phyloP scores from a whole-genome alignment of 441 rosid species.

The Arabidopsis lyrata region DNA sequence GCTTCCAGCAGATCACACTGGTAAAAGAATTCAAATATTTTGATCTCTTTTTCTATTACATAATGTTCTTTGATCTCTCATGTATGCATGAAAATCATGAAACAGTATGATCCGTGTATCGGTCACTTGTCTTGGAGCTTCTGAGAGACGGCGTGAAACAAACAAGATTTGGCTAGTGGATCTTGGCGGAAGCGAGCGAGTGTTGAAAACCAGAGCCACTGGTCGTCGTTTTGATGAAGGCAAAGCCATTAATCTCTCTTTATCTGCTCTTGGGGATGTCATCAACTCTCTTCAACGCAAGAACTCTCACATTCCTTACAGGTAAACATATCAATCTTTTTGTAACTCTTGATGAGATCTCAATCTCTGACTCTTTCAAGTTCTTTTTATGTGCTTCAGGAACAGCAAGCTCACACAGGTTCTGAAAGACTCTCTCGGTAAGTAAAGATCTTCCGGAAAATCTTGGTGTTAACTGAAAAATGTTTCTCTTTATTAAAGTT shows the following conservation, averaged over 20 bases:
- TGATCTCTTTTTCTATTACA: background rate
- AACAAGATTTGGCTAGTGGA: constrained; percentile 85
- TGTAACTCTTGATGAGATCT: constrained; percentile 6
- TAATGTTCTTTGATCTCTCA: constrained; percentile 18
- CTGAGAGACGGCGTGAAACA: constrained; percentile 68
- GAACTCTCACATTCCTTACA: constrained; percentile 75
- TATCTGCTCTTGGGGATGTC: constrained; percentile 87
- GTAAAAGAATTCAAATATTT: constrained; percentile 46
- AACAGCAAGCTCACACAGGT: constrained; percentile 90
- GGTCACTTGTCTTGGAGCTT: constrained; percentile 60
- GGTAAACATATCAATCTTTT: constrained; percentile 47
- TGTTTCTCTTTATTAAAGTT: background rate
- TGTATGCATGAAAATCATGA: constrained; percentile 23
- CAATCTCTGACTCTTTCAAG: background rate
- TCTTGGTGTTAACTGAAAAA: constrained; percentile 3
- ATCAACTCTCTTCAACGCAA: constrained; percentile 75
- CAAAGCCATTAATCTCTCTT: constrained; percentile 87
- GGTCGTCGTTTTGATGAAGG: constrained; percentile 94
- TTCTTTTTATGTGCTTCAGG: constrained; percentile 51
- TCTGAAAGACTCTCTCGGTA: constrained; percentile 89
- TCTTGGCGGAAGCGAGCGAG: constrained; percentile 91
- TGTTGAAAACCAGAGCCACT: constrained; percentile 79
- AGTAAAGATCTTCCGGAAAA: constrained; percentile 25
- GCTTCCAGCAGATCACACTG: constrained; percentile 90
- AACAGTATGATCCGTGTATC: constrained; percentile 77